These are phyloP conservation scores for Neonectria hederae DNA, from an alignment of 2,329 filamentous ascomycete genomes.

Conservation along the genomic window DNA sequence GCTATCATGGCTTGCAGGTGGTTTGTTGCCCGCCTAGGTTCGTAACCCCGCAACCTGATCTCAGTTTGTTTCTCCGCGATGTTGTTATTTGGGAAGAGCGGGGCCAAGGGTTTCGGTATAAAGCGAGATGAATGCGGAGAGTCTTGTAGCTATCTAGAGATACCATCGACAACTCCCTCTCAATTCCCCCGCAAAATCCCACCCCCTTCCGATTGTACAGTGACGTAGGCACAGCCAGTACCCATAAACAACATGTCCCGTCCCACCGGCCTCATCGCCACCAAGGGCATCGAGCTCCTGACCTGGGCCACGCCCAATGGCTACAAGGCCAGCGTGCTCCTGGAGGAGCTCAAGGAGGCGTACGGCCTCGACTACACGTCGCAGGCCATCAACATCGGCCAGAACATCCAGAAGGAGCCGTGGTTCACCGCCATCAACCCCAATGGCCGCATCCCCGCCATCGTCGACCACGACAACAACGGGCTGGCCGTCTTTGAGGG, in stretches of 20 bases:
- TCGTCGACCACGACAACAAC: slow-evolving; percentile 72
- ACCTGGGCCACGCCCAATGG: slow-evolving; percentile 66
- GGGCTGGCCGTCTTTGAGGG: slow-evolving; percentile 77
- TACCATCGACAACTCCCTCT: background rate
- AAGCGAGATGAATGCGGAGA: background rate
- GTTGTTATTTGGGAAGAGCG: background rate
- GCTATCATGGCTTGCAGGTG: background rate
- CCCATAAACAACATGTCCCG: slow-evolving; percentile 39
- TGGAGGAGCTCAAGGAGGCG: slow-evolving; percentile 73
- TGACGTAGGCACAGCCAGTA: background rate
- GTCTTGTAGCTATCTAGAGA: background rate
- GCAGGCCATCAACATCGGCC: slow-evolving; percentile 66
- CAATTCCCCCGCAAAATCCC: background rate
- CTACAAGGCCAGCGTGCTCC: slow-evolving; percentile 67
- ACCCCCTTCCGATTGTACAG: background rate
- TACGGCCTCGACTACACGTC: slow-evolving; percentile 69
- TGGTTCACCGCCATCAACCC: slow-evolving; percentile 72
- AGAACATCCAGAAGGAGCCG: slow-evolving; percentile 73
- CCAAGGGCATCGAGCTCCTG: slow-evolving; percentile 71
- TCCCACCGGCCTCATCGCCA: slow-evolving; percentile 66
- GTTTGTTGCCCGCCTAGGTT: background rate
- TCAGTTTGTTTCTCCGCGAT: background rate
- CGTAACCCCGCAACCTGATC: background rate
- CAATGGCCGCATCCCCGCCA: slow-evolving; percentile 72
- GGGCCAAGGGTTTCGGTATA: background rate